Evolutionary conservation across 139 green algal species (phyloP).

Genomic region (Tetradesmus lagerheimii): DNA sequence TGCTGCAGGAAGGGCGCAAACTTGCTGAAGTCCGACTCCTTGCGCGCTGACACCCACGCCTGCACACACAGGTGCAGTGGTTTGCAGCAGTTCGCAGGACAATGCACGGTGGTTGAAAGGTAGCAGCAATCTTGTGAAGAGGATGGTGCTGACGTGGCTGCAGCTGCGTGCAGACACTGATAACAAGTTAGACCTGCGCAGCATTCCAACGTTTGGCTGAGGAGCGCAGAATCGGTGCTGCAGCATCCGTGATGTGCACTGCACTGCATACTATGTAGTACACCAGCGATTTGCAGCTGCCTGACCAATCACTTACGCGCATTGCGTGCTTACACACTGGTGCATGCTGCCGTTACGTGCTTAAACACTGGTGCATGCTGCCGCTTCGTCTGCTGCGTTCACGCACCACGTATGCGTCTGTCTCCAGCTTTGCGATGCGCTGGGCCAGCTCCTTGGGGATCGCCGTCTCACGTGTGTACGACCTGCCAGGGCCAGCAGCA

Average conservation of each 20-base stretch:
- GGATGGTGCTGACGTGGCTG: too few species aligned
- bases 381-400: neutral
- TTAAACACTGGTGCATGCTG: neutral
- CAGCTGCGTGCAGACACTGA: neutral
- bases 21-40: conserved; percentile 77
- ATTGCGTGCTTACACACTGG: neutral
- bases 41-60: conserved; percentile 85
- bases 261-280: too few species aligned
- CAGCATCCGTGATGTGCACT: too few species aligned
- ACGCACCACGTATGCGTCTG: conserved; percentile 69
- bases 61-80: conserved; percentile 33
- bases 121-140: too few species aligned
- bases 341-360: neutral
- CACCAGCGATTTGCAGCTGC: too few species aligned
- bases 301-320: too few species aligned
- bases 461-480: conserved; percentile 65
- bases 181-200: too few species aligned
- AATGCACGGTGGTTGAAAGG: too few species aligned
- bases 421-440: conserved; percentile 77
- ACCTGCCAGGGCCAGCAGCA: neutral
- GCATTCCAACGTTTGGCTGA: too few species aligned
- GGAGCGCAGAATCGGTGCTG: too few species aligned
- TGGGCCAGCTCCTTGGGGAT: conserved; percentile 83
- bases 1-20: conserved; percentile 89
- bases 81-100: too few species aligned